Evolutionary conservation across 2,329 filamentous ascomycete genomes (phyloP), one percentile per base, ranked within the genome.

Genomic region (Aspergillus flavus): DNA sequence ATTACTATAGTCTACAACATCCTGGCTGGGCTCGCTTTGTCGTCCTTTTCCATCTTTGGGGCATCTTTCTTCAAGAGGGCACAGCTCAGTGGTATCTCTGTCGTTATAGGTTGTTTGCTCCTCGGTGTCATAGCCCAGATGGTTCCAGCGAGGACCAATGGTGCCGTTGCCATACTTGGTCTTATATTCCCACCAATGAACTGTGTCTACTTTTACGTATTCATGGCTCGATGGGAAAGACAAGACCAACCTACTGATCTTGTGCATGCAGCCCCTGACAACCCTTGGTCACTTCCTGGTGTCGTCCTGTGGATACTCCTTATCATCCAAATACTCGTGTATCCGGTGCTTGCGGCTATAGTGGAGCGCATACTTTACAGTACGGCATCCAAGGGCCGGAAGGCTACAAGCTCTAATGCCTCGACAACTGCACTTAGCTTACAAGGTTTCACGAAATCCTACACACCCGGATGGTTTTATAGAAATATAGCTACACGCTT

Each of bases 171-270:
- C 6, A 80, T 92, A 4, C 82, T 96, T 14, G 90, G 90, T 64
- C 74, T 96, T 16, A 77, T 97, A 0, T 97, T 97, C 73, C 87
- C 92, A 0, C 91, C 94, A 0, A 96, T 94, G 82, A 94, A 93
- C 70, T 97, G 93, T 73, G 90, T 94, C 16, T 93, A 89, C 75
- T 95, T 94, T 73, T 84, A 89, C 59, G 87, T 91, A 21, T 86
- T 89, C 66, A 85, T 94, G 76, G 91, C 93, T 14, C 88, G 91
- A 48, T 97, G 87, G 75, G 91, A 97, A 77, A 82, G 84, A 65
- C 74, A 88, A 61, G 81, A 86, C 21, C 71, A 82, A 46, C 80
- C 86, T 0, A 85, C 89, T 0, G 86, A 91, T 65, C 80, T 97
- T 3, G 72, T 85, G 5, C 76, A 87, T 46, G 80, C 80, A 1